phyloP scores from a whole-genome alignment of 805 yeast species.

The Cyberlindnera veronae region DNA sequence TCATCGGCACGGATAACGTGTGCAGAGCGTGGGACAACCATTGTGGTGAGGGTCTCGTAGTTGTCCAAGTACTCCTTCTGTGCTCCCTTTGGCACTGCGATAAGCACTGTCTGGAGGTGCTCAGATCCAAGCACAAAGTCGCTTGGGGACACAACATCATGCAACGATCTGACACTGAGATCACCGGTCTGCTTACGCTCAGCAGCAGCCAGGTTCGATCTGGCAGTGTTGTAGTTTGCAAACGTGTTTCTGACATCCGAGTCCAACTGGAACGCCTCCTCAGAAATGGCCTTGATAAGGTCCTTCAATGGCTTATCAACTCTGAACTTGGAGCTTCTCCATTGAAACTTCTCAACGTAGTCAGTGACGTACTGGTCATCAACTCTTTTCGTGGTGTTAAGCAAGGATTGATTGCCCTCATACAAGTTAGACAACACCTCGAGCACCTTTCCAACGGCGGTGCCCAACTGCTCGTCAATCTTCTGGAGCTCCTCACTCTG shows the following conservation, averaged over 20 bases:
- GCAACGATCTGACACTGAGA: slow-evolving; percentile 83
- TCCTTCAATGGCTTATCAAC: slow-evolving; percentile 79
- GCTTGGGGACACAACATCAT: slow-evolving; percentile 77
- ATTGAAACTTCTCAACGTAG: slow-evolving; percentile 70
- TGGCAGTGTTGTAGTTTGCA: slow-evolving; percentile 75
- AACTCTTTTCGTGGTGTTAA: slow-evolving; percentile 47
- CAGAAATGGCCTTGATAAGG: slow-evolving; percentile 62
- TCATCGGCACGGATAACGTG: slow-evolving; percentile 62
- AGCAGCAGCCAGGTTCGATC: slow-evolving; percentile 78
- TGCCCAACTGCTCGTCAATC: slow-evolving; percentile 72
- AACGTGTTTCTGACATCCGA: slow-evolving; percentile 77
- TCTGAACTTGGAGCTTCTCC: slow-evolving; percentile 88
- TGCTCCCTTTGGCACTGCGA: slow-evolving; percentile 78
- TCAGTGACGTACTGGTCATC: slow-evolving; percentile 54
- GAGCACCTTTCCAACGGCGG: slow-evolving; percentile 66
- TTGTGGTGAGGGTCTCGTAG: slow-evolving; percentile 73
- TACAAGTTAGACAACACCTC: slow-evolving; percentile 62
- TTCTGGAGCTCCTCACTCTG: slow-evolving; percentile 88
- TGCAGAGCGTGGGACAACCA: slow-evolving; percentile 94
- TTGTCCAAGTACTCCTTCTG: slow-evolving; percentile 56
- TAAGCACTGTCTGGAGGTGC: slow-evolving; percentile 76
- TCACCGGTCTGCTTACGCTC: slow-evolving; percentile 94
- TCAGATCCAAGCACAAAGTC: slow-evolving; percentile 86
- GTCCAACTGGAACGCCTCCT: slow-evolving; percentile 81
- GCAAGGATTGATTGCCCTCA: slow-evolving; percentile 38